Conservation (phyloP, 192 early-diverging fungal genomes). For the Mortierella hygrophila region DNA sequence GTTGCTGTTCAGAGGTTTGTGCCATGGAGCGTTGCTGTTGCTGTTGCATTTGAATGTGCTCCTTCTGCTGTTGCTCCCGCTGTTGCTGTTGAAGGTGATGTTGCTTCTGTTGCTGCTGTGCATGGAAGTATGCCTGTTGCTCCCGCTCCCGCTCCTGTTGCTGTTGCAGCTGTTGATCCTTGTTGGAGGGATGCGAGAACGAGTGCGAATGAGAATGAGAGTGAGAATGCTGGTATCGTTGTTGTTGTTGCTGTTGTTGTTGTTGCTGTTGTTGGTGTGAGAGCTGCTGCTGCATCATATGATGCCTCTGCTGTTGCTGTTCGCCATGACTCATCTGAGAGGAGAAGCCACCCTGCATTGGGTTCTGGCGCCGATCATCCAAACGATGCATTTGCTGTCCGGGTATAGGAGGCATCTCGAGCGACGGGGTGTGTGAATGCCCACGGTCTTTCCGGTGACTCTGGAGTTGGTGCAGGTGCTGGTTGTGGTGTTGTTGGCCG, state of each 20-base stretch:
- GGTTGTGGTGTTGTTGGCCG: neutral
- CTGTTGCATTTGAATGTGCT: constrained; percentile 2
- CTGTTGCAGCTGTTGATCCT: constrained; percentile 9
- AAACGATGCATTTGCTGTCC: constrained; percentile 44
- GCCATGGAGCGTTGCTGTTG: constrained; percentile 1
- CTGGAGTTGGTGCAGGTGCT: neutral
- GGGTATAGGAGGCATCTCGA: constrained; percentile 51
- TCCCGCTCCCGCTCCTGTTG: neutral
- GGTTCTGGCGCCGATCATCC: constrained; percentile 29
- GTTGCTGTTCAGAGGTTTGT: neutral
- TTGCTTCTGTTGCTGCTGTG: constrained; percentile 1
- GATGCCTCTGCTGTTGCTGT: neutral
- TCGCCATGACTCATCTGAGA: constrained; percentile 1
- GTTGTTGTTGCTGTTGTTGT: constrained; percentile 7
- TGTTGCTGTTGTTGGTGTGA: neutral
- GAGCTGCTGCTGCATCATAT: constrained; percentile 7
- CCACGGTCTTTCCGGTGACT: constrained; percentile 26
- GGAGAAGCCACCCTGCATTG: neutral
- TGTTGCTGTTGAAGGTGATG: neutral
- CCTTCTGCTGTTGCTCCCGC: neutral
- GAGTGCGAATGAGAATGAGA: constrained; percentile 2
- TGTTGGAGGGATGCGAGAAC: neutral
- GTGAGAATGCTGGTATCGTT: neutral
- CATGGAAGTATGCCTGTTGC: neutral
- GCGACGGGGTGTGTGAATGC: constrained; percentile 47